A percentile compares a stretch with the other conserved stretches of the same genome.
Conservation (phyloP, 2,329 filamentous ascomycete species). For the Aspergillus fumigatus region DNA sequence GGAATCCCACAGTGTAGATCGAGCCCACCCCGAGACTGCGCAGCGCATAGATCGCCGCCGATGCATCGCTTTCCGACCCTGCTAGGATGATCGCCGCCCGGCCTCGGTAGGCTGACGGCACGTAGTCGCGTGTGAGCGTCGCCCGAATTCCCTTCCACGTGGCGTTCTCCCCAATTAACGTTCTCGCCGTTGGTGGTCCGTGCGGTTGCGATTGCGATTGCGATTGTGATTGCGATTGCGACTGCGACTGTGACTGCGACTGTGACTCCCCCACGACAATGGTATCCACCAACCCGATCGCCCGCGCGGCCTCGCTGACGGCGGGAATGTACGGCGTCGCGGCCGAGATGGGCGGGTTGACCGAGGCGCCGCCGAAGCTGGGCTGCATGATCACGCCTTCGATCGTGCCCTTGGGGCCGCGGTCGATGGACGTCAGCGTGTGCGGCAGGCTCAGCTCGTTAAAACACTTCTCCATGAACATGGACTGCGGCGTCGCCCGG, state of each 20-base stretch:
- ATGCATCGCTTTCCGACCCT: conserved; percentile 68
- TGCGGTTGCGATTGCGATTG: too few relatives aligned
- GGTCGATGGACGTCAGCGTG: conserved; percentile 69
- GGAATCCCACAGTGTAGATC: conserved; percentile 81
- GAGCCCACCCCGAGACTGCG: conserved; percentile 70
- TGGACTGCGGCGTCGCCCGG: conserved; percentile 68
- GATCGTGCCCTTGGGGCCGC: conserved; percentile 61
- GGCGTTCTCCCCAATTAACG: conserved; percentile 73
- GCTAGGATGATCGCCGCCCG: conserved; percentile 73
- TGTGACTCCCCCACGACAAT: conserved; percentile 56
- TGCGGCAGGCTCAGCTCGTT: conserved; percentile 83
- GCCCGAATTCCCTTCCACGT: conserved; percentile 82
- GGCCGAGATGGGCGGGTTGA: conserved; percentile 65
- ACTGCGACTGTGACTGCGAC: too few relatives aligned
- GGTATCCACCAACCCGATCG: conserved; percentile 78
- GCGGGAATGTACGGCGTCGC: conserved; percentile 57
- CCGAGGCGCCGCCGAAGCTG: conserved; percentile 75
- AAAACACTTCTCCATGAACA: conserved; percentile 81
- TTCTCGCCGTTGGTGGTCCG: neutral
- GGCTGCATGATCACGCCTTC: conserved; percentile 68
- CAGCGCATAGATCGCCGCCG: conserved; percentile 73
- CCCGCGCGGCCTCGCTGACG: conserved; percentile 69
- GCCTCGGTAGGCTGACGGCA: conserved; percentile 73
- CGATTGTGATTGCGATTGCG: too few relatives aligned
- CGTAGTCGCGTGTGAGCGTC: conserved; percentile 74